Evolutionary conservation across 768 basidiomycete species (phyloP), one percentile per base, ranked within the genome.

Genomic region (Russula dissimulans): DNA sequence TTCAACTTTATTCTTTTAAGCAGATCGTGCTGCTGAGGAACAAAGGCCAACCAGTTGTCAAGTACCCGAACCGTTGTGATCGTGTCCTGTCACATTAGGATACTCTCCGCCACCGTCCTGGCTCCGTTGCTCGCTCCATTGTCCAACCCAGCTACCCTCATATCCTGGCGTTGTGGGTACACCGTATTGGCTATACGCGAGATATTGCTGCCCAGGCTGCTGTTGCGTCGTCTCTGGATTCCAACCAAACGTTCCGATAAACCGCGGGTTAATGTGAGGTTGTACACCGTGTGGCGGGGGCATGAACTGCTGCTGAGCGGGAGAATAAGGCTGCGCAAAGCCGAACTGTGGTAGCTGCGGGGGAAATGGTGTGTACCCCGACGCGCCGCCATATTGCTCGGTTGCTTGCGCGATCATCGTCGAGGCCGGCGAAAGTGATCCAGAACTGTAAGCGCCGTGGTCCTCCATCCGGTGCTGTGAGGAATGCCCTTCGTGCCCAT

Each of bases 221-320:
- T 38, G 50, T 29, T 60, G 61, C 59, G 58, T 55, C 54, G 68
- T 68, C 58, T 67, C 71, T 61, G 79, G 61, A 51, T 77, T 74
- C 58, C 84, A 69, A 29, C 83, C 86, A 63, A 89, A 86, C 32
- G 74, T 73, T 36, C 81, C 79, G 14, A 87, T 86, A 71, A 91
- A 91, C 11, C 84, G 79, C 9, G 89, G 89, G 66, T 91, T 91
- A 60, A 91, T 91, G 67, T 91, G 89, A 6, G 89, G 89, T 64
- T 89, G 87, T n/a, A 89, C 76, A 68, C 76, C 68, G 34, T 67
- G 62, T 48, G 68, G 71, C 17, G 56, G 55, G 41, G 56, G 29
- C 34, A 31, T 17, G 45, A 53, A 57, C 9, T 36, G 49, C 29
- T 61, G 54, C 12, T 50, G 58, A 5, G 38, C 7, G 9, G 34